Evolutionary conservation across 768 basidiomycete genomes (phyloP), one percentile per base, ranked within the genome.

Genomic region (Leccinum arenicola): DNA sequence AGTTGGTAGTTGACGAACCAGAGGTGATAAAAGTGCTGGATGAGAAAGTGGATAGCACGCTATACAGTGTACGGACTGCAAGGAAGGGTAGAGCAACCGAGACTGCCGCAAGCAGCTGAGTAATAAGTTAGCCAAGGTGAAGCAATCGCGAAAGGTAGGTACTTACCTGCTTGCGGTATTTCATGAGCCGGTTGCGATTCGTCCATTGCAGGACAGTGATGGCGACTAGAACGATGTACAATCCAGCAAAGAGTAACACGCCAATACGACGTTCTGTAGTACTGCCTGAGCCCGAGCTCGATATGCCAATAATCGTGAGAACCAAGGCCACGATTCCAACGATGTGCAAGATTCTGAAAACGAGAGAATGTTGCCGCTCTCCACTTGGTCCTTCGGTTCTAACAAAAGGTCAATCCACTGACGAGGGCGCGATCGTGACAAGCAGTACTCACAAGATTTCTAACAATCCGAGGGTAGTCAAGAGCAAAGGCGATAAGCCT

Each of bases 61-160:
- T 76, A 65, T 88, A 89, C 4, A 73, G 23, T 14, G 67, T 56
- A 11, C 71, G 71, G 35, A 83, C 80, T 17, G 80, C 82, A 33
- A 89, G 75, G 71, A 87, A 83, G 5, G 86, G 86, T 14, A 89
- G 73, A 9, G 83, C 84, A 50, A 73, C 27, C 21, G 82, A 75
- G 49, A 87, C 72, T 27, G 84, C 86, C 29, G 66, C 62, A 43
- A 89, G 78, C 14, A 90, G 76, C 88, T 89, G 55, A 50, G 58
- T 29, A 23, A 48, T 35, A 50, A 45, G n/a, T 70, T 27, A 60
- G 59, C 45, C 21, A 56, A 29, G 17, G 57, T 36, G 55, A 55
- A 54, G 19, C 38, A 51, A 60, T 12, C 9, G 61, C 52, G 48
- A 36, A 40, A 38, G 23, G 25, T 14, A 15, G 31, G 60, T 67